Base-by-base conservation (phyloP, 1,139 yeast genomes). In the Pichia sp. region DNA sequence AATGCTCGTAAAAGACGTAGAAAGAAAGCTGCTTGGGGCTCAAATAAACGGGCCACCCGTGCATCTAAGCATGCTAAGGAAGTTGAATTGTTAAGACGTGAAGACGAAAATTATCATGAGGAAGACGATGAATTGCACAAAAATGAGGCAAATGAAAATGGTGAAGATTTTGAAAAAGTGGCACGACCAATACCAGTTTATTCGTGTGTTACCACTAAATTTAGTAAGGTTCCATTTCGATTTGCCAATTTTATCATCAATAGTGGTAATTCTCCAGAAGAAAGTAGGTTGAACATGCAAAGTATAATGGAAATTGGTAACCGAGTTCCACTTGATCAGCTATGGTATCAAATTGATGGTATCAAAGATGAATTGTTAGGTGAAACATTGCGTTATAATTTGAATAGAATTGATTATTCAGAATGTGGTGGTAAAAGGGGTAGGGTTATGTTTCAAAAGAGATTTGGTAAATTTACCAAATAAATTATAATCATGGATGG, bases 311-410 rank as follows among this genome's bases (percentile, higher is more conserved):
- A 69, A 12, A 68, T 66, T 20, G 96, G 96, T 1, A 70, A 69
- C 1, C 70, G 92, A 45, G 66, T 80, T 6, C 68, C 82, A 7
- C 76, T 76, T 32, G 78, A 78, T 57, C 76, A 83, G 58, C 69
- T 87, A 32, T 89, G 96, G 96, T 86, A 82, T 56, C 87, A 86
- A 56, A 72, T 89, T 23, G 96, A 87, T 61, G 92, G 89, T 4
- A 74, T 77, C 42, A 80, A 83, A 50, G 92, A 83, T 57, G 87
- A 80, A 49, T 57, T 61, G 2, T 57, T 76, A 37, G 80, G 78
- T 0, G 82, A 77, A 52, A 65, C 67, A 11, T 60, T 76, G 25
- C 64, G 82, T 51, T 61, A 57, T 46, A 62, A 63, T 43, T 51
- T 63, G 41, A 59, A 58, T 38, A 57, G 65, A 31, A 41, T 63